Percentiles rank a stretch among this genome's conserved stretches.
Conservation (phyloP, 225 moss, liverwort and hornwort genomes). For the Rhytidiadelphus loreus region DNA sequence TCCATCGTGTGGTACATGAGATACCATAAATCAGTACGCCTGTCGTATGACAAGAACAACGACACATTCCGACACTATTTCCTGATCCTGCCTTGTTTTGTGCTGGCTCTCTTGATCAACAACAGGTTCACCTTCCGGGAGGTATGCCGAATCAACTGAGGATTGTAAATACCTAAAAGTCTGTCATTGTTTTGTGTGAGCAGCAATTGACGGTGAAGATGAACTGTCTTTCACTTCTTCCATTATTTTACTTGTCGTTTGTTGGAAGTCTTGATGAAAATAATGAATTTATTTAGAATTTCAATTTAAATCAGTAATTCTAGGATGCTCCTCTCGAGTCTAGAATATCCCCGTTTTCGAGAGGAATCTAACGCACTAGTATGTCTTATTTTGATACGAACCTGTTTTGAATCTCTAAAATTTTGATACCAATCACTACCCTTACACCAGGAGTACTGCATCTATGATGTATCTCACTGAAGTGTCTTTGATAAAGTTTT, state of each 20-base stretch:
- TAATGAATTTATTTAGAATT: not conserved
- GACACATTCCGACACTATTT: slow-evolving; percentile 83
- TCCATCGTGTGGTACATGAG: slow-evolving; percentile 88
- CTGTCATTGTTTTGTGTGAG: not conserved
- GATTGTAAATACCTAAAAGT: not conserved
- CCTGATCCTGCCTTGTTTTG: slow-evolving; percentile 65
- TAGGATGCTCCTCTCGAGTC: not conserved
- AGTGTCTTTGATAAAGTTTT: not conserved
- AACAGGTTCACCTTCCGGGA: slow-evolving; percentile 75
- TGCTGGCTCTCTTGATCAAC: slow-evolving; percentile 66
- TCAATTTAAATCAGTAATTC: not conserved
- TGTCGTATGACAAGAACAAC: slow-evolving; percentile 70
- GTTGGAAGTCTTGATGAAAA: not conserved
- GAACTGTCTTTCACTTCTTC: not conserved
- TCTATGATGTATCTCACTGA: not conserved
- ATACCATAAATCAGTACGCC: slow-evolving; percentile 63
- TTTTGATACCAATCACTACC: not conserved
- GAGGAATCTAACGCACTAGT: too few species aligned
- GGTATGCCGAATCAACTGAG: slow-evolving; percentile 17
- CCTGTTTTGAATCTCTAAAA: too few species aligned
- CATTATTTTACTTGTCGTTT: not conserved
- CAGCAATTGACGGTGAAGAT: not conserved
- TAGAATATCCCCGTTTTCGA: not conserved
- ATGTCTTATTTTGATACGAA: not conserved
- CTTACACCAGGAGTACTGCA: not conserved